Conservation (phyloP, 345 rosid species). For the Bruguiera gymnorhiza region DNA sequence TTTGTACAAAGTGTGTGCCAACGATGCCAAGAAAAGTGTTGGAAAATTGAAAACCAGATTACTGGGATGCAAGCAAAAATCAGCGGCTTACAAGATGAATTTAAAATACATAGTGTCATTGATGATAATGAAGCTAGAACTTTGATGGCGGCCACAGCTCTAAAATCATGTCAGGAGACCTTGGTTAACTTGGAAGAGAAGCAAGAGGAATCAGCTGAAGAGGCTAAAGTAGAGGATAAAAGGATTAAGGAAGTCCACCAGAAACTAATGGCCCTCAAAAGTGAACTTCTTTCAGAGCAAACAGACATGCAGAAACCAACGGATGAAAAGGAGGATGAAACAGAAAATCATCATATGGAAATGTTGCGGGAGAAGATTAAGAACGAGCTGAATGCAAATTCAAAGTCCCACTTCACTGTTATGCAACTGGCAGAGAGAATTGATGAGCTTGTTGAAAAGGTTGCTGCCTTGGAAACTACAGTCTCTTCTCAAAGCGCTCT, state of each 20-base stretch:
- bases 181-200: slow-evolving; percentile 52
- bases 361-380: slow-evolving; percentile 27
- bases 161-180: slow-evolving; percentile 70
- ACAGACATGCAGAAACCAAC: slow-evolving; percentile 15
- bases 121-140: slow-evolving; percentile 75
- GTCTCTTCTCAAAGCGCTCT: slow-evolving; percentile 61
- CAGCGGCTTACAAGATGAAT: slow-evolving; percentile 74
- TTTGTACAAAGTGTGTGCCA: slow-evolving; percentile 58
- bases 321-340: slow-evolving; percentile 20
- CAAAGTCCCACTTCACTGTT: slow-evolving; percentile 37
- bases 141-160: slow-evolving; percentile 65
- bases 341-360: slow-evolving; percentile 22
- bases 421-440: slow-evolving; percentile 61
- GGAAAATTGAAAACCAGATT: slow-evolving; percentile 55
- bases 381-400: slow-evolving; percentile 31
- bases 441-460: slow-evolving; percentile 72
- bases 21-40: slow-evolving; percentile 43
- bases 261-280: slow-evolving; percentile 42
- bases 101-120: slow-evolving; percentile 46
- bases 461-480: slow-evolving; percentile 50
- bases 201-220: slow-evolving; percentile 50
- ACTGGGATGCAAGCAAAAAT: slow-evolving; percentile 55
- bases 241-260: slow-evolving; percentile 46
- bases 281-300: slow-evolving; percentile 20
- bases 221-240: slow-evolving; percentile 42